phyloP scores from a whole-genome alignment of 352 stramenopile genomes.

The Albugo candida region DNA sequence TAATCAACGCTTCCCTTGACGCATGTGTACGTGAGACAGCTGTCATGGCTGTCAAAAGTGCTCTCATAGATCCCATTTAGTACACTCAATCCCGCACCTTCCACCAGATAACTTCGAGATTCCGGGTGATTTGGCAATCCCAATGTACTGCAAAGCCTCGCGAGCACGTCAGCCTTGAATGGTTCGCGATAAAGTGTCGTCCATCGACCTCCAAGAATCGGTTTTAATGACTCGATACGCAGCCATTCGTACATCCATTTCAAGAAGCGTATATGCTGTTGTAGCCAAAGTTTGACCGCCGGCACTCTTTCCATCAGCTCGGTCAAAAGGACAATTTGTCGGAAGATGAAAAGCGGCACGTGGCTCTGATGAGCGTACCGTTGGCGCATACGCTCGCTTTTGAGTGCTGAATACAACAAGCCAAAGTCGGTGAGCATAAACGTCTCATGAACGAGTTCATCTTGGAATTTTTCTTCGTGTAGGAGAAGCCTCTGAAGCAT shows the following conservation, averaged over 20 bases:
- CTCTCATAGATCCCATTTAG: constrained; percentile 92
- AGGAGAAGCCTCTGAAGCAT: constrained; percentile 38
- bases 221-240: constrained; percentile 66
- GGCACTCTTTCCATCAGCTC: constrained; percentile 48
- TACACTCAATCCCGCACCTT: constrained; percentile 68
- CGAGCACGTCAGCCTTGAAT: constrained; percentile 51
- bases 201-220: constrained; percentile 46
- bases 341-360: constrained; percentile 41
- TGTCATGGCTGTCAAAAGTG: constrained; percentile 49
- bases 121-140: constrained; percentile 45
- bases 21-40: constrained; percentile 48
- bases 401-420: constrained; percentile 43
- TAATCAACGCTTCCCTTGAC: constrained; percentile 58
- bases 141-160: constrained; percentile 38
- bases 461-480: constrained; percentile 35
- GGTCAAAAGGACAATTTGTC: constrained; percentile 45
- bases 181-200: constrained; percentile 40
- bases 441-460: constrained; percentile 45
- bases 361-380: constrained; percentile 13
- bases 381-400: constrained; percentile 35
- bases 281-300: constrained; percentile 31
- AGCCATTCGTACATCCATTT: constrained; percentile 80
- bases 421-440: constrained; percentile 44
- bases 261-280: constrained; percentile 30
- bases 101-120: constrained; percentile 75